Base-by-base conservation (phyloP, 2,329 filamentous ascomycete genomes). In the Sporothrix phasma region DNA sequence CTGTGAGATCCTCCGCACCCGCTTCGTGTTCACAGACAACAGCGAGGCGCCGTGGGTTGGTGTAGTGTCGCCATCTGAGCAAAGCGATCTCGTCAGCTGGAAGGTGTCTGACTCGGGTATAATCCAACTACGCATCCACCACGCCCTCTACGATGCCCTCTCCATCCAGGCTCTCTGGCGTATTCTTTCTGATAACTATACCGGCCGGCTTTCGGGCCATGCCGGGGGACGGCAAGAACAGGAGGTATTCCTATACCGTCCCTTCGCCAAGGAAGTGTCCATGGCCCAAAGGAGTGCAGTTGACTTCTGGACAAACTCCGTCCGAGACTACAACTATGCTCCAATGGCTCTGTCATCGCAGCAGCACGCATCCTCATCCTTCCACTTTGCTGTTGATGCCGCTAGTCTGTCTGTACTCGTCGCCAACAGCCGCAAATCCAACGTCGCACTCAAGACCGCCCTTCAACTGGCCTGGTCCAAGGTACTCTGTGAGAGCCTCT, bases 1-100 rank as follows among this genome's bases (percentile, higher is more conserved):
- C 10, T 71, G 69, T 43, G 69, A 71, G 67, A 71, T 71, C 24
- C 54, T 71, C 24, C 67, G 69, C 26, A 65, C 69, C 13, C 65
- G 66, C 13, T 71, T 71, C 47, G 58, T 69, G 17, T 69, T 71
- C 45, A 69, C 68, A n/a, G 58, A 66, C 41, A 29, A 68, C 49
- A 59, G 65, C 49, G 39, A 66, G 5, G 67, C 69, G 1, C 69
- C 69, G 0, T 71, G 69, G 69, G 66, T 70, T n/a, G 69, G 69
- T 37, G 19, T 71, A 17, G 66, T 71, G 6, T 69, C 69, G 3
- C 64, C 67, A 0, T 66, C 65, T 0, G 67, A 68, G 13, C 67
- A 67, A 58, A 69, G 66, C 51, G 64, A 71, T 22, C 65, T 69
- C 26, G 63, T 67, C 26, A 45, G n/a, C 10, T 70, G 68, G 67